These are phyloP conservation scores for Solanum chaucha DNA, from an alignment of 257 asterid species.

Conservation along the genomic window DNA sequence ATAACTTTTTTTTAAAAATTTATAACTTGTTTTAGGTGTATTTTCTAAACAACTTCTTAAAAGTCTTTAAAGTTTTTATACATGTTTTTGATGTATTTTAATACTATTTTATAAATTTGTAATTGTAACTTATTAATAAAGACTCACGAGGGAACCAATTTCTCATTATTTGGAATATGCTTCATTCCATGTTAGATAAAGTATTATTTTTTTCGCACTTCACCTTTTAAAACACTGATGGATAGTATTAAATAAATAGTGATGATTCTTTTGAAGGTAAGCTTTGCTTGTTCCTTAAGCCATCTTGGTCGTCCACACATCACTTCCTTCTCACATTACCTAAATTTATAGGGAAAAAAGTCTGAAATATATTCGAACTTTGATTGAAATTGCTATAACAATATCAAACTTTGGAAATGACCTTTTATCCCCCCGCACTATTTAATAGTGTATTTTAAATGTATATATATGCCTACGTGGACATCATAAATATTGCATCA, in stretches of 20 bases:
- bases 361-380: no score
- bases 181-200: not conserved
- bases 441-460: no score
- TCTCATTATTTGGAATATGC: not conserved
- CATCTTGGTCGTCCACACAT: not conserved
- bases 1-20: fast-evolving
- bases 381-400: no score
- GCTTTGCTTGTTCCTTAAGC: not conserved
- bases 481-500: no score
- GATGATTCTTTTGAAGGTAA: not conserved
- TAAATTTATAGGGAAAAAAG: not conserved
- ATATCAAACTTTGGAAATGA: no score
- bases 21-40: no score
- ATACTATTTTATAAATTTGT: not conserved
- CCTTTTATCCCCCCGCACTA: no score
- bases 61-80: not conserved
- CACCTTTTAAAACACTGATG: not conserved
- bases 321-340: not conserved
- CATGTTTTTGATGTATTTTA: not conserved
- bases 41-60: no score
- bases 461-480: no score
- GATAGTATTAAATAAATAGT: not conserved
- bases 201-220: not conserved
- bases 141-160: not conserved
- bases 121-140: not conserved